Conservation (phyloP, 2,329 filamentous ascomycete genomes). For the Myriangium duriaei region DNA sequence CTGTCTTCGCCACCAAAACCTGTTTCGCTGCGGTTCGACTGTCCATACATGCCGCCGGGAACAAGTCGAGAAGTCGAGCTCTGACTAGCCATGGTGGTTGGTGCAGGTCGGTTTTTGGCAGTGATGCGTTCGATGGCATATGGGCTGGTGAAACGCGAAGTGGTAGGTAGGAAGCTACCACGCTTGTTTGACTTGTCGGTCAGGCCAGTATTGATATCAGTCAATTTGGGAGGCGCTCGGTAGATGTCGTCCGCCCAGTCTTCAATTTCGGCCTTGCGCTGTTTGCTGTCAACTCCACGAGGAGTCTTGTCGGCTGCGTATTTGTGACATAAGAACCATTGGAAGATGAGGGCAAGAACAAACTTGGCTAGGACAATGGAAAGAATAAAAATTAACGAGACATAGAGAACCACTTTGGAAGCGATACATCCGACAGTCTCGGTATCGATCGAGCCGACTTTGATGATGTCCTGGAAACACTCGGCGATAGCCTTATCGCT, state of each 20-base stretch:
- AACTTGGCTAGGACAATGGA: constrained; percentile 81
- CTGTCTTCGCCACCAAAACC: constrained; percentile 35
- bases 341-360: constrained; percentile 76
- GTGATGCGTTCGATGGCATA: constrained; percentile 58
- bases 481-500: constrained; percentile 70
- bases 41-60: constrained; percentile 54
- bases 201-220: constrained; percentile 51
- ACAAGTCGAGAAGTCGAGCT: constrained; percentile 60
- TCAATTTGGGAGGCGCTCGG: constrained; percentile 69
- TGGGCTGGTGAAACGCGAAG: constrained; percentile 85
- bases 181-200: constrained; percentile 69
- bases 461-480: constrained; percentile 87
- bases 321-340: constrained; percentile 85
- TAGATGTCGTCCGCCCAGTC: constrained; percentile 98
- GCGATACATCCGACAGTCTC: constrained; percentile 96
- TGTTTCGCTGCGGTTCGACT: constrained; percentile 44
- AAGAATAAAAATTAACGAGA: constrained; percentile 82
- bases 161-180: constrained; percentile 80
- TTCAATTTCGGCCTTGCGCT: constrained; percentile 85
- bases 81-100: constrained; percentile 94
- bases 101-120: constrained; percentile 42
- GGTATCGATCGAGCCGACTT: constrained; percentile 89
- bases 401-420: constrained; percentile 90
- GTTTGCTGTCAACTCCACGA: constrained; percentile 65
- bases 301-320: constrained; percentile 81